Evolutionary conservation across 2,329 filamentous ascomycete species (phyloP), one percentile per base, ranked within the genome.

Genomic region (Bipolaris cookei): DNA sequence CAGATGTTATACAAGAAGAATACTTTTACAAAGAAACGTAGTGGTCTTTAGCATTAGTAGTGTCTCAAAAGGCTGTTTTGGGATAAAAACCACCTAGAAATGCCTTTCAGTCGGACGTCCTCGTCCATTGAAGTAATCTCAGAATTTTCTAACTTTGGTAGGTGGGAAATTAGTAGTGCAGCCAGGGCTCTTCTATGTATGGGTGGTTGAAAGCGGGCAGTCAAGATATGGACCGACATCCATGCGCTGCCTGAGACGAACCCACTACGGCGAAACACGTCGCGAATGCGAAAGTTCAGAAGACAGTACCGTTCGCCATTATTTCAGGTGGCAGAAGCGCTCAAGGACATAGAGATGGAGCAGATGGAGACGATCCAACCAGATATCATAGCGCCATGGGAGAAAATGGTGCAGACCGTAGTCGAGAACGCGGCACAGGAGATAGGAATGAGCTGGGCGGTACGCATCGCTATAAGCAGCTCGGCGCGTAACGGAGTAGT

Each of bases 391-490:
- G 52, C 52, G n/a, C 57, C 38, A 50, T 59, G 34, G 52, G 53
- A 59, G 44, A 59, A 47, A 42, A 56, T 52, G 56, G 57, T 53
- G 45, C 43, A 59, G 47, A 39, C 44, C 13, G 48, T 59, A 30
- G 46, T 38, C 13, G 47, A 55, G 45, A 25, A 58, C 18, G 46
- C 51, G 20, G 52, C 47, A 41, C 42, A 51, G 48, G 51, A 39
- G 38, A 46, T 59, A n/a, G 20, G 55, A 35, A 42, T 47, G 38
- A 49, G 45, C 46, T 59, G 35, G 42, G 57, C 48, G 14, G 57
- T 59, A 56, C 57, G 48, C 57, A 59, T 58, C 42, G 56, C 56
- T 4, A n/a, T n/a, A n/a, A n/a, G n/a, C n/a, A n/a, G n/a, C n/a
- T n/a, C n/a, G n/a, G n/a, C n/a, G n/a, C n/a, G 51, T 58, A 56